Percentiles rank a stretch among this genome's conserved stretches.
Evolutionary conservation across 768 basidiomycete genomes (phyloP).

Genomic region (Calocybe cyanea): DNA sequence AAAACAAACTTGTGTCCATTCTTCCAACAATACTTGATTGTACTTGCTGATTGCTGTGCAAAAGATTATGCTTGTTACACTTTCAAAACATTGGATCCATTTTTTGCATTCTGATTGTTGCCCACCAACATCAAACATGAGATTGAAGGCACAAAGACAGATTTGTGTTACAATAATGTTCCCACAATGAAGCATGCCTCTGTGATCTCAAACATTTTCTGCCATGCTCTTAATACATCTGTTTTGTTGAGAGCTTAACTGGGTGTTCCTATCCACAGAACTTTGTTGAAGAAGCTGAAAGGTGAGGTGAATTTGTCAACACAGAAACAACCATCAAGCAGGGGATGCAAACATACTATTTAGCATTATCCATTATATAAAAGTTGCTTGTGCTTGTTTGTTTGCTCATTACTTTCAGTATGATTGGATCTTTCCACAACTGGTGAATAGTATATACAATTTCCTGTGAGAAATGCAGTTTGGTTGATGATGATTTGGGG

Average conservation of each 20-base stretch:
- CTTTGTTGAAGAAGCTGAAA: conserved; percentile 78
- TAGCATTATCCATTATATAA: conserved; percentile 87
- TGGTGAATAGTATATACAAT: conserved; percentile 66
- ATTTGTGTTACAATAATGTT: no score
- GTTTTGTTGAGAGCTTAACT: conserved; percentile 81
- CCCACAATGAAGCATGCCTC: conserved; percentile 87
- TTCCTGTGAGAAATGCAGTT: conserved; percentile 49
- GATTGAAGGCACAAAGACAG: conserved; percentile 41
- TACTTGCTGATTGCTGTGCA: conserved; percentile 72
- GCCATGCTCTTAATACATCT: conserved; percentile 81
- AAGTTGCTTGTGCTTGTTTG: conserved; percentile 67
- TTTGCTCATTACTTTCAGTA: conserved; percentile 47
- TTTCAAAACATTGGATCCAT: conserved; percentile 60
- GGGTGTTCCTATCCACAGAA: conserved; percentile 73
- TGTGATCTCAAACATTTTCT: conserved; percentile 85
- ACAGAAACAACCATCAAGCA: background rate
- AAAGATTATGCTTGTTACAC: conserved; percentile 66
- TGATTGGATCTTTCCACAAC: conserved; percentile 67
- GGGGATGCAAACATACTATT: conserved; percentile 54
- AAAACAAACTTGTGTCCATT: no score
- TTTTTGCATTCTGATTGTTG: conserved; percentile 81
- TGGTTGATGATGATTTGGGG: no score
- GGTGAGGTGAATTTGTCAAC: background rate
- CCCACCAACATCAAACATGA: conserved; percentile 77
- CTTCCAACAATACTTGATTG: conserved; percentile 68